Evolutionary conservation across 2,329 filamentous ascomycete species (phyloP).

Genomic region (Canariomyces notabilis): DNA sequence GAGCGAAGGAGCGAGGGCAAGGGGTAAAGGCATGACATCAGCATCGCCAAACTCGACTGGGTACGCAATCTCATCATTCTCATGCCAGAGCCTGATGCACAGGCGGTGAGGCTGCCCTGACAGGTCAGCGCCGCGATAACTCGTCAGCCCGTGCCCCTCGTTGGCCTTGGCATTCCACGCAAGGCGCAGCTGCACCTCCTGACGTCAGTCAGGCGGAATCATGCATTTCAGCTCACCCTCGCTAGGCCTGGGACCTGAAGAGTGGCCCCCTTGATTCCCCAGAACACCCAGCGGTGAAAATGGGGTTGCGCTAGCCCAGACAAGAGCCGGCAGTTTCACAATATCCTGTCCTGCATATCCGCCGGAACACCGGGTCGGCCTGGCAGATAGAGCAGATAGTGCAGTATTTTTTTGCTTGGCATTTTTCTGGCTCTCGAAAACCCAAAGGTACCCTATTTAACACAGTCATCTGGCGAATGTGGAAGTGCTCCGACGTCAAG

Average conservation of each 20-base stretch:
- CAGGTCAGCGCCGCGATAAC: background rate
- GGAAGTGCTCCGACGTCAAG: background rate
- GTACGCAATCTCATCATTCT: too few species aligned
- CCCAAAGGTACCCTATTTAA: conserved; percentile 12
- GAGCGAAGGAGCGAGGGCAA: too few species aligned
- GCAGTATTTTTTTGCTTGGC: background rate
- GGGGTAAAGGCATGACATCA: too few species aligned
- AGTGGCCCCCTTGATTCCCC: background rate
- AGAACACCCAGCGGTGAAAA: background rate
- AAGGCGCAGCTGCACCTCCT: background rate
- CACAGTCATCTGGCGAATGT: conserved; percentile 2
- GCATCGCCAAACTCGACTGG: too few species aligned
- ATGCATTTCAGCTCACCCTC: background rate
- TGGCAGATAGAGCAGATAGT: background rate
- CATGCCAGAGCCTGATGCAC: background rate
- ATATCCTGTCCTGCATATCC: background rate
- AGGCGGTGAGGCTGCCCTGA: background rate
- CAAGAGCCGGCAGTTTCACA: background rate
- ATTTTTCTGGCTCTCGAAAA: conserved; percentile 2
- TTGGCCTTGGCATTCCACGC: background rate
- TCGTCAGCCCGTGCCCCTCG: background rate
- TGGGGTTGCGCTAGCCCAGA: background rate
- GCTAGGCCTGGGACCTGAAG: too few species aligned
- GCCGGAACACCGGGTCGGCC: background rate
- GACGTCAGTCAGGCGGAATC: conserved; percentile 1